These are phyloP conservation scores for Ophioceras dolichostomum DNA, from an alignment of 2,329 filamentous ascomycete species.

Conservation along the genomic window DNA sequence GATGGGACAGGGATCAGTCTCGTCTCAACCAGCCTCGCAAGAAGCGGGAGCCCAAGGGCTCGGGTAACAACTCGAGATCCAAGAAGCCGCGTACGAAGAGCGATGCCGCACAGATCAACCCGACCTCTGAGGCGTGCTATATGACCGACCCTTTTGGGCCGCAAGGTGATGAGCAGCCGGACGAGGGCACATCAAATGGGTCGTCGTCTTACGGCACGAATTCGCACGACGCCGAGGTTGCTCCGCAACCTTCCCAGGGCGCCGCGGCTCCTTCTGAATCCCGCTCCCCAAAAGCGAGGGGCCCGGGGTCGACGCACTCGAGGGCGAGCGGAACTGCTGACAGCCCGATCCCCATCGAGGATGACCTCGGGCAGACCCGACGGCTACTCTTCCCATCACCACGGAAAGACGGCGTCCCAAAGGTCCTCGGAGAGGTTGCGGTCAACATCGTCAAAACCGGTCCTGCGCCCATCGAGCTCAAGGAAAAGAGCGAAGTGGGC, in stretches of 20 bases:
- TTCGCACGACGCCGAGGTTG: too few species aligned
- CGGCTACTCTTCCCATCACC: slow-evolving; percentile 69
- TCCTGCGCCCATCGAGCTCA: slow-evolving; percentile 6
- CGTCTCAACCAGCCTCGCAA: slow-evolving; percentile 38
- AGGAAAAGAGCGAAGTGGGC: slow-evolving; percentile 17
- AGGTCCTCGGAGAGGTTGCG: slow-evolving; percentile 45
- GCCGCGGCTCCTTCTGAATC: background rate
- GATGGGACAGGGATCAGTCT: slow-evolving; percentile 60
- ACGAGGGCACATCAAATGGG: slow-evolving; percentile 4
- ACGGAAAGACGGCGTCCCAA: slow-evolving; percentile 49
- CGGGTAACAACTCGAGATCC: slow-evolving; percentile 26
- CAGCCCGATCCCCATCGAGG: slow-evolving; percentile 41
- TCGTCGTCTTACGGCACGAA: too few species aligned
- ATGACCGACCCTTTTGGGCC: slow-evolving; percentile 40
- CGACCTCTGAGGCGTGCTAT: slow-evolving; percentile 41
- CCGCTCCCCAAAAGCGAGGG: slow-evolving; percentile 18
- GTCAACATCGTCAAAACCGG: slow-evolving; percentile 37
- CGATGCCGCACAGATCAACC: slow-evolving; percentile 27
- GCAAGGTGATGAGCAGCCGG: slow-evolving; percentile 18
- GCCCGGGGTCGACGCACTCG: slow-evolving; percentile 37
- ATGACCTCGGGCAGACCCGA: slow-evolving; percentile 45
- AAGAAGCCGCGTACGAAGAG: slow-evolving; percentile 38
- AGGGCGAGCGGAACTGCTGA: slow-evolving; percentile 40
- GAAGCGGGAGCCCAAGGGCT: slow-evolving; percentile 27
- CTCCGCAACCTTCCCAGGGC: background rate